A percentile compares a stretch with the other conserved stretches of the same genome.
Conservation (phyloP, 2,329 filamentous ascomycete genomes). For the Fusarium sp. region DNA sequence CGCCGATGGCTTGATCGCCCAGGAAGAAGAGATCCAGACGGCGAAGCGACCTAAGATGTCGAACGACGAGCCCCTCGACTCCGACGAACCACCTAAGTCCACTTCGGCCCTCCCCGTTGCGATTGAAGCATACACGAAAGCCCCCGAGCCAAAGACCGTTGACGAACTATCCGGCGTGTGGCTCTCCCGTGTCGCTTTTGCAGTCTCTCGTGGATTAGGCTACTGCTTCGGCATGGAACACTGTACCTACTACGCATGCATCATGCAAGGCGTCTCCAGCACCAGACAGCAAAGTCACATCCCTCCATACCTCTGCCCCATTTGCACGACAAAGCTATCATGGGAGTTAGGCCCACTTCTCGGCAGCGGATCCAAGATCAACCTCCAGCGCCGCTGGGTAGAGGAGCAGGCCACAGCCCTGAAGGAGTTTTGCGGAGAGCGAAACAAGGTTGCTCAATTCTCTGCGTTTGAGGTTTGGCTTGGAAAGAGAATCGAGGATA, state of each 20-base stretch:
- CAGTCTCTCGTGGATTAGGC: conserved; percentile 73
- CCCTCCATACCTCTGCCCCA: conserved; percentile 72
- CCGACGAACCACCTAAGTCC: neutral
- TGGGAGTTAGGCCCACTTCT: conserved; percentile 18
- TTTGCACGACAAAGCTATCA: conserved; percentile 67
- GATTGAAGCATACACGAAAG: conserved; percentile 43
- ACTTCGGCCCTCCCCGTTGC: conserved; percentile 50
- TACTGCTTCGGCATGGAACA: conserved; percentile 77
- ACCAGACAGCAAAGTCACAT: conserved; percentile 70
- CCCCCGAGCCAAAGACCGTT: conserved; percentile 36
- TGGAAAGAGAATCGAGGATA: conserved; percentile 30
- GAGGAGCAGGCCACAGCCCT: conserved; percentile 55
- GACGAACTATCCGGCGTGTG: conserved; percentile 59
- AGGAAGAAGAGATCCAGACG: neutral
- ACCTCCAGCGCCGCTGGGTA: conserved; percentile 30
- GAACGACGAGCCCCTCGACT: neutral
- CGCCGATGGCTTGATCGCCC: conserved; percentile 50
- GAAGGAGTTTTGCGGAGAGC: conserved; percentile 55
- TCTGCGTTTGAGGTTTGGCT: conserved; percentile 60
- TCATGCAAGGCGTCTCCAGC: conserved; percentile 70
- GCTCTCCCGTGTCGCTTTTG: conserved; percentile 68
- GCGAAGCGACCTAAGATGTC: conserved; percentile 4
- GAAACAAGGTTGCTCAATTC: conserved; percentile 58
- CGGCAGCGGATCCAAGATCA: conserved; percentile 27
- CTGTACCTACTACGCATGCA: conserved; percentile 73